phyloP scores from a whole-genome alignment of 2,329 filamentous ascomycete genomes.

The Trichoderma sp. region DNA sequence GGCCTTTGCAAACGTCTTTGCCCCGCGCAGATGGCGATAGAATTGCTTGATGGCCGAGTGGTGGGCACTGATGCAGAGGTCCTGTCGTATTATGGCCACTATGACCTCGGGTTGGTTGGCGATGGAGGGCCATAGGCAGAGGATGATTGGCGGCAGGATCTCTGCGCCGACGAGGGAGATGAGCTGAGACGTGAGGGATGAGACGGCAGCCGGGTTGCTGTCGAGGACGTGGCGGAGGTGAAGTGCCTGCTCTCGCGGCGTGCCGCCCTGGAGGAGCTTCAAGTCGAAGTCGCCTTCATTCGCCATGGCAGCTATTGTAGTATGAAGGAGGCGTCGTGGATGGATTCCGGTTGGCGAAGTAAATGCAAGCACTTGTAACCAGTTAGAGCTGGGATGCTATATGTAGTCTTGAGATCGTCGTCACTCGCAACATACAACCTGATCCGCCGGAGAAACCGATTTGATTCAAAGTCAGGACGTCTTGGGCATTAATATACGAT shows the following conservation, averaged over 20 bases:
- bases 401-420: no score
- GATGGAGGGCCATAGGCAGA: constrained; percentile 12
- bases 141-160: background rate
- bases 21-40: constrained; percentile 5
- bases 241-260: constrained; percentile 1
- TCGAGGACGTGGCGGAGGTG: constrained; percentile 5
- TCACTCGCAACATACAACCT: no score
- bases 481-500: no score
- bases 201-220: background rate
- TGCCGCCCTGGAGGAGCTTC: constrained; percentile 1
- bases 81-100: constrained; percentile 4
- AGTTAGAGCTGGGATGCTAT: no score
- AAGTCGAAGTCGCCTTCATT: background rate
- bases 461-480: no score
- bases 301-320: background rate
- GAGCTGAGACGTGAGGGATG: constrained; percentile 12
- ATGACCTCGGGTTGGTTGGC: background rate
- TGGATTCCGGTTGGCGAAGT: no score
- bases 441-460: no score
- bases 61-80: background rate
- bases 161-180: constrained; percentile 15
- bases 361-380: no score
- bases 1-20: constrained; percentile 16
- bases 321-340: background rate
- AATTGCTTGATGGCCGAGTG: constrained; percentile 1